Base-by-base conservation (phyloP, 208 protist genomes). In the Leishmania gerbilli region DNA sequence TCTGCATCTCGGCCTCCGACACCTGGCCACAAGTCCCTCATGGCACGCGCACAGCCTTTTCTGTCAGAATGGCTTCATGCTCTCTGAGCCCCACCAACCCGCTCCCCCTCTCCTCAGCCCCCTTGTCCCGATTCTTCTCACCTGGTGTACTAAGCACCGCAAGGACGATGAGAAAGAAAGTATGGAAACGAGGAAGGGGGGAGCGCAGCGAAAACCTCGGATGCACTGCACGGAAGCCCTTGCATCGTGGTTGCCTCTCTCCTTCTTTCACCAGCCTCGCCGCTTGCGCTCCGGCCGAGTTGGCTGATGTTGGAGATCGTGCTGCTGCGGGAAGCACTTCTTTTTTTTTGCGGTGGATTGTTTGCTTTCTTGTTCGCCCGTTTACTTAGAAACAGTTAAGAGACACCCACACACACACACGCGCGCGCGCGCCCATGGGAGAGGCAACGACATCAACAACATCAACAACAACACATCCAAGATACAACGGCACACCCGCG, bases 351-450 rank as follows among this genome's bases (percentile, higher is more conserved):
- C 4, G 15, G 0, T 13, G 60, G 27, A 21, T 31, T 40, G 9
- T 40, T 64, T 64, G 27, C 31, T 31, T 37, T 37, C n/a, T 37
- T 40, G 11, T 40, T 67, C 62, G 31, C 31, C 31, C 62, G 62
- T 67, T 67, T 67, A 67, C 62, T 67, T 67, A 67, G 31, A 67
- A 71, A 71, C 37, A 42, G 24, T 47, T 71, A 68, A 40, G 17
- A 68, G 31, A 68, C 31, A 19, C 62, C 0, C 31, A 64, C 31
- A 0, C 62, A 19, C 9, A 5, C 51, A 8, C 42, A 0, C 42
- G 6, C 42, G 9, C 42, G 9, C 42, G 42, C 42, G 9, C 42
- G 45, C 45, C 45, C 45, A 47, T 47, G 45, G 45, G 9, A 24
- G 45, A 47, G 45, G 9, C 45, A 47, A 47, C 45, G 9, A 47